Percentiles rank a stretch among this genome's conserved stretches.
These are phyloP conservation scores for Kuraishia cidri DNA, from an alignment of 805 yeast species.

Conservation along the genomic window DNA sequence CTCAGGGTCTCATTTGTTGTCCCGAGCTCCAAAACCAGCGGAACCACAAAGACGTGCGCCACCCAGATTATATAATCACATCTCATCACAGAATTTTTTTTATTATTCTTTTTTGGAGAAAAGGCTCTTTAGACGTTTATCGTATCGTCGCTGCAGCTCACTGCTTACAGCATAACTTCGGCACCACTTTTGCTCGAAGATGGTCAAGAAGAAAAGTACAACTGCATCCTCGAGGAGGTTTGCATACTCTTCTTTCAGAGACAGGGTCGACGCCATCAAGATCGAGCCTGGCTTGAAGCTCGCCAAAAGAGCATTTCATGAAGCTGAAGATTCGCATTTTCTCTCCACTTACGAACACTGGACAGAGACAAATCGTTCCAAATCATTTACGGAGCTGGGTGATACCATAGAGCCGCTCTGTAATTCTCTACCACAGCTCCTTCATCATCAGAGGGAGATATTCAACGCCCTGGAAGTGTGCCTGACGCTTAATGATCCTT, in stretches of 20 bases:
- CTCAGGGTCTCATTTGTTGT: too few relatives aligned
- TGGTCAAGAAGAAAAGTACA: constrained; percentile 29
- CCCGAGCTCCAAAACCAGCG: too few relatives aligned
- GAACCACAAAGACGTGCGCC: too few relatives aligned
- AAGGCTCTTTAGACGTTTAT: too few relatives aligned
- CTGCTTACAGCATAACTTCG: too few relatives aligned
- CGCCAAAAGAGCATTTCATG: constrained; percentile 53
- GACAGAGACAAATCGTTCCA: constrained; percentile 79
- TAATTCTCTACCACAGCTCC: constrained; percentile 72
- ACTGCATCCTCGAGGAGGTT: constrained; percentile 50
- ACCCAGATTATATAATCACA: too few relatives aligned
- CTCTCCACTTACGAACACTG: constrained; percentile 75
- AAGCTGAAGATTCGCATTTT: constrained; percentile 72
- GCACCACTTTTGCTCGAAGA: too few relatives aligned
- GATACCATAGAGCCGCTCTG: constrained; percentile 42
- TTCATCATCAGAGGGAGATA: constrained; percentile 61
- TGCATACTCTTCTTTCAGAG: constrained; percentile 70
- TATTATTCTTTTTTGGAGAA: too few relatives aligned
- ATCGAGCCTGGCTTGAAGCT: constrained; percentile 65
- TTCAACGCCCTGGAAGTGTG: constrained; percentile 28
- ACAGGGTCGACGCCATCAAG: constrained; percentile 73
- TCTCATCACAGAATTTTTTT: too few relatives aligned
- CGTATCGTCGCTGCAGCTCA: too few relatives aligned
- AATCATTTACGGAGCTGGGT: constrained; percentile 55
- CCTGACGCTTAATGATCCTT: constrained; percentile 49